A percentile compares a stretch with the other conserved stretches of the same genome.
Evolutionary conservation across 805 yeast species (phyloP).

Genomic region (Sugiyamaella boreocaroliniensis): DNA sequence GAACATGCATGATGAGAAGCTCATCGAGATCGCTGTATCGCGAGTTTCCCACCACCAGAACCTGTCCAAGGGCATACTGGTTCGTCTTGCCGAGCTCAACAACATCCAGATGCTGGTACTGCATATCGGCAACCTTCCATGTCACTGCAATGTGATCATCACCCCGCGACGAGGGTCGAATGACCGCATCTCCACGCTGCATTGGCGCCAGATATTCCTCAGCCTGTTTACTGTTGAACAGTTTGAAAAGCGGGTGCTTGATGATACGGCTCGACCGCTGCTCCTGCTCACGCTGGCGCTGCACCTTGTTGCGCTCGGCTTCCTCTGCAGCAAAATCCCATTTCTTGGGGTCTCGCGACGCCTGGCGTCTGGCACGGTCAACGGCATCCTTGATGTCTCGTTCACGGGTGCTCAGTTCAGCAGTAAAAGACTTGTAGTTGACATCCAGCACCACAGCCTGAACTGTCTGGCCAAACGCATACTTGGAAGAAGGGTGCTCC

Average conservation of each 20-base stretch:
- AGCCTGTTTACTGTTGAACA: constrained; percentile 79
- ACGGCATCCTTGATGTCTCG: constrained; percentile 55
- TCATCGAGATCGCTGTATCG: constrained; percentile 87
- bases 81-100: constrained; percentile 64
- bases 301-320: constrained; percentile 48
- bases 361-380: constrained; percentile 29
- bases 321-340: constrained; percentile 73
- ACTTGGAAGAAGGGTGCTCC: constrained; percentile 21
- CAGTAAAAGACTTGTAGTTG: constrained; percentile 67
- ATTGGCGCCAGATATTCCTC: constrained; percentile 87
- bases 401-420: constrained; percentile 63
- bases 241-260: constrained; percentile 86
- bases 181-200: constrained; percentile 84
- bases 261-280: constrained; percentile 68
- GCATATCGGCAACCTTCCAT: constrained; percentile 89
- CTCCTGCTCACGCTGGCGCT: constrained; percentile 54
- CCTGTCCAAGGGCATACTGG: constrained; percentile 53
- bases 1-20: constrained; percentile 78
- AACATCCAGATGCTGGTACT: constrained; percentile 88
- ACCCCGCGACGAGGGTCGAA: constrained; percentile 92
- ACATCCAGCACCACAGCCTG: constrained; percentile 71
- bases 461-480: constrained; percentile 64
- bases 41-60: constrained; percentile 58
- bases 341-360: constrained; percentile 44
- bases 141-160: constrained; percentile 83